These are phyloP conservation scores for Pistacia atlantica DNA, from an alignment of 345 rosid genomes.

Conservation along the genomic window DNA sequence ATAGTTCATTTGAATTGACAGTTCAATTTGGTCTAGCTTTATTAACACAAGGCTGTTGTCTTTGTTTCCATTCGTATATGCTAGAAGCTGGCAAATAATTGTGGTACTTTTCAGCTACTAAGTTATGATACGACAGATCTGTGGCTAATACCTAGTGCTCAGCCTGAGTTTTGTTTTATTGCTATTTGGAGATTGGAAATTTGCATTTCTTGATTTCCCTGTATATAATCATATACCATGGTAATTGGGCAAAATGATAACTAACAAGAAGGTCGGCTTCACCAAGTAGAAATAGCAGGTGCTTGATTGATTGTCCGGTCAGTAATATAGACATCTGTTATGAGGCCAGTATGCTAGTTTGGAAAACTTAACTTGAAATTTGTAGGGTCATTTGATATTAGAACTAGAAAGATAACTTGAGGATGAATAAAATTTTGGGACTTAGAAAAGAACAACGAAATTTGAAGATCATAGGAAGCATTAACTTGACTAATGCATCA, in stretches of 20 bases:
- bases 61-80: neutral
- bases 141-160: neutral
- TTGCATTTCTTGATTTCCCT: neutral
- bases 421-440: too few relatives aligned
- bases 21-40: neutral
- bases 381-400: too few relatives aligned
- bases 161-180: neutral
- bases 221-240: neutral
- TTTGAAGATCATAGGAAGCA: too few relatives aligned
- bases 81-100: neutral
- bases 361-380: neutral
- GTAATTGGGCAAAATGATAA: too few relatives aligned
- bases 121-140: neutral
- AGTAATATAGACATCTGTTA: neutral
- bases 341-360: neutral
- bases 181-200: neutral
- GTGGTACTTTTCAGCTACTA: neutral
- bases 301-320: neutral
- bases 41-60: neutral
- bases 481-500: too few relatives aligned
- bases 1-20: neutral
- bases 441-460: too few relatives aligned
- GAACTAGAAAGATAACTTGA: too few relatives aligned
- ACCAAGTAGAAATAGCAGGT: neutral
- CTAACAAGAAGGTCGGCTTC: too few relatives aligned